Evolutionary conservation across 345 rosid species (phyloP), one percentile per base, ranked within the genome.

Genomic region (Bruguiera gymnorhiza): DNA sequence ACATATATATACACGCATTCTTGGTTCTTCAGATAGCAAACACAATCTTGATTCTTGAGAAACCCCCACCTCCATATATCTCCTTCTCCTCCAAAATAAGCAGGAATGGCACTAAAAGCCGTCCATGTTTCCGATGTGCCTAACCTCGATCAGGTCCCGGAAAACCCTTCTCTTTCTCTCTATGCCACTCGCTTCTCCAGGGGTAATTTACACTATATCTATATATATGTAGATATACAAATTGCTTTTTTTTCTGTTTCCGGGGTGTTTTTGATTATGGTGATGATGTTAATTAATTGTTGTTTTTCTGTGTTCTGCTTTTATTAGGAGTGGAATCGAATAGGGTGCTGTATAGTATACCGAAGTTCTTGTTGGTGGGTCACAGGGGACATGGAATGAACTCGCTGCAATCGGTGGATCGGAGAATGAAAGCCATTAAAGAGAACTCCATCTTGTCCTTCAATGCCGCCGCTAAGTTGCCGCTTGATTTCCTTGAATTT

Each of bases 331-430:
- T 72, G 74, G 88, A 84, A 51, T 18, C 73, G 71, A 72, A 66
- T 10, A 60, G 36, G 36, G 70, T 65, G 56, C 19, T 87, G 74
- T 81, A 67, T 66, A 81, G 65, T 79, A 59, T 79, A 20, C 87
- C 95, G 0, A 84, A 87, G 78, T 95, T 95, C 48, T 29, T 87
- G 70, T 93, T 95, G 60, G 66, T 87, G 24, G 99, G 99, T 2
- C 99, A 95, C 29, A 80, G 99, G 74, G 99, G 99, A n/a, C 81
- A 79, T 50, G 99, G 99, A 0, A 95, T 91, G 99, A 95, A 95
- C 76, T 52, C 30, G 52, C 63, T 89, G 72, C 87, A 85, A 32
- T 81, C 96, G 0, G 37, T 76, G 32, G 97, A 96, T 75, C 64
- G 39, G 66, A 92, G 97, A 75, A 82, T 84, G 84, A 84, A 63